These are phyloP conservation scores for Debaryomyces coudertii DNA, from an alignment of 1,139 yeast genomes.

Conservation along the genomic window DNA sequence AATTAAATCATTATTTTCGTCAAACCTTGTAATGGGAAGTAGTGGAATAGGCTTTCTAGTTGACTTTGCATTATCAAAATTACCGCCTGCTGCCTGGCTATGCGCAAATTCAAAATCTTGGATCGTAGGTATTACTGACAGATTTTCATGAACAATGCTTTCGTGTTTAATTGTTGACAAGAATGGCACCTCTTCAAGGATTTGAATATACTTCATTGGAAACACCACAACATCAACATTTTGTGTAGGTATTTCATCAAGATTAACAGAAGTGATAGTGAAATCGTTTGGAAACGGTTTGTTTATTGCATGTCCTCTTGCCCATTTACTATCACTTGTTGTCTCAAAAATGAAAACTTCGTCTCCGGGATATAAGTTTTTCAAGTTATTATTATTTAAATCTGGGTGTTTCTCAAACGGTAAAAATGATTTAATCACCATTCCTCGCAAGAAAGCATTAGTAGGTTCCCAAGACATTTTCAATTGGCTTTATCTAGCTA, in stretches of 20 bases:
- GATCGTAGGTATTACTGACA: constrained; percentile 47
- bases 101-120: constrained; percentile 46
- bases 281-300: constrained; percentile 73
- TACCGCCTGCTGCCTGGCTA: constrained; percentile 33
- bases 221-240: constrained; percentile 57
- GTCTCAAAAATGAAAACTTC: constrained; percentile 78
- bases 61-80: constrained; percentile 5
- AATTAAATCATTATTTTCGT: constrained; percentile 28
- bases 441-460: constrained; percentile 47
- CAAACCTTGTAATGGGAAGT: constrained; percentile 11
- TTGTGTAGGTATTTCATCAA: constrained; percentile 63
- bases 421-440: constrained; percentile 59
- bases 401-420: constrained; percentile 59
- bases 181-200: constrained; percentile 39
- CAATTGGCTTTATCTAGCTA: not conserved
- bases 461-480: constrained; percentile 43
- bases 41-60: constrained; percentile 15
- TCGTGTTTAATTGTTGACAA: constrained; percentile 29
- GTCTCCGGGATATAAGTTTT: constrained; percentile 77
- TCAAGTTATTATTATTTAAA: constrained; percentile 43
- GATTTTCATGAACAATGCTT: constrained; percentile 36
- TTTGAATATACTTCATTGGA: constrained; percentile 56
- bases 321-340: constrained; percentile 63
- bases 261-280: constrained; percentile 59
- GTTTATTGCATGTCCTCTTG: constrained; percentile 69